Evolutionary conservation across 495 filamentous ascomycete genomes (phyloP).

Genomic region (Xylaria scruposa): DNA sequence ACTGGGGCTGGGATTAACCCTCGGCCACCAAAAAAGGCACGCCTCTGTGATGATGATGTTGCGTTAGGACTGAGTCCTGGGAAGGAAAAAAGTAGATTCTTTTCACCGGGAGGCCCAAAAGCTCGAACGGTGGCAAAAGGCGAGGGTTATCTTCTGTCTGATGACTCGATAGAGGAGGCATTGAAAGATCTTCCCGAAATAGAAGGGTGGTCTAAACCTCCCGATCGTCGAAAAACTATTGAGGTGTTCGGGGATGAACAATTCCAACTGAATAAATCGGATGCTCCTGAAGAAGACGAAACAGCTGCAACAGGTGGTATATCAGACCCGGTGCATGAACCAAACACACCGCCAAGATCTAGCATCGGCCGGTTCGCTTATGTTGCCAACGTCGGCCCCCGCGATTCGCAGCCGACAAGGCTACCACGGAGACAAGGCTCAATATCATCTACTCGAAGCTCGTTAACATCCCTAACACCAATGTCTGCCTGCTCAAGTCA

Average conservation of each 20-base stretch:
- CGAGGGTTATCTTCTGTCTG: conserved; percentile 49
- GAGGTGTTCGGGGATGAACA: conserved; percentile 37
- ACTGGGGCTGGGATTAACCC: conserved; percentile 8
- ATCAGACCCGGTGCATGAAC: neutral
- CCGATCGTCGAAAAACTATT: conserved; percentile 34
- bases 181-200: conserved; percentile 51
- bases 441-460: conserved; percentile 37
- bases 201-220: conserved; percentile 31
- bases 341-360: conserved; percentile 31
- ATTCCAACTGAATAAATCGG: neutral
- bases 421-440: conserved; percentile 29
- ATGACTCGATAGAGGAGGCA: conserved; percentile 55
- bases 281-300: conserved; percentile 27
- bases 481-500: conserved; percentile 45
- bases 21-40: conserved; percentile 57
- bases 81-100: conserved; percentile 52
- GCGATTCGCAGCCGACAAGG: neutral
- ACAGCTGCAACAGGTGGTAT: neutral
- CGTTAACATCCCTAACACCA: conserved; percentile 36
- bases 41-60: conserved; percentile 51
- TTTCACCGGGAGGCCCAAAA: conserved; percentile 37
- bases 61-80: conserved; percentile 25
- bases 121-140: conserved; percentile 28
- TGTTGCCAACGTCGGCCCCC: neutral
- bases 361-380: conserved; percentile 33